Base-by-base conservation (phyloP, 1,139 yeast species). In the Sugiyamaella pinicola region DNA sequence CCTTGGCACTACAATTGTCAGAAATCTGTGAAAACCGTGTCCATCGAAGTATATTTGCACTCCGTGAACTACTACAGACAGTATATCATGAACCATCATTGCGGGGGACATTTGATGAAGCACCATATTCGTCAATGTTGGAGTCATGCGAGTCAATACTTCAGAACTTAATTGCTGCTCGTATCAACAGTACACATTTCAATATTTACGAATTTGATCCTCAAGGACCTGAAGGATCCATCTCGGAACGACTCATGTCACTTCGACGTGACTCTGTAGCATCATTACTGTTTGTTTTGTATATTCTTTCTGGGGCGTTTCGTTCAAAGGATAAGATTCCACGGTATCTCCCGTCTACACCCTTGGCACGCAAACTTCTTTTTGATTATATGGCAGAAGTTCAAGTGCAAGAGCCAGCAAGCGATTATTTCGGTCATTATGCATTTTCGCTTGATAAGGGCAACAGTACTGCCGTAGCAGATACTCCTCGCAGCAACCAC, bases 1-100 rank as follows among this genome's bases (percentile, higher is more conserved):
- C 71, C 8, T 51, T 75, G 44, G 70, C 79, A 0, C 56, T 76
- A 22, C 74, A 74, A 43, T 61, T 75, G 50, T 75, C 79, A 0
- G 76, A 73, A 54, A 71, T 77, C 19, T 66, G 80, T 54, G 82
- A 78, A 58, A 77, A 78, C 13, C 69, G 81, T 60, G 67, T 77
- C 65, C 69, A 77, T 2, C 77, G 76, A 55, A 73, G 62, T 24
- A 59, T 77, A 15, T 64, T 64, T 22, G 78, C 80, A 0, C 64
- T 76, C 15, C 68, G 66, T 49, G 74, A 71, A 10, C 55, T 78
- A 33, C 57, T 77, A 17, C 58, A 58, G 13, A 70, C 69, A 58
- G 72, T 79, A 0, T 57, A 64, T n/a, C 68, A 65, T 12, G 80
- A 78, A 55, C 74, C 77, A 24, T 58, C 66, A 2, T 51, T 67